phyloP scores from a whole-genome alignment of 1,139 yeast genomes.

The Ogataea hybrid region DNA sequence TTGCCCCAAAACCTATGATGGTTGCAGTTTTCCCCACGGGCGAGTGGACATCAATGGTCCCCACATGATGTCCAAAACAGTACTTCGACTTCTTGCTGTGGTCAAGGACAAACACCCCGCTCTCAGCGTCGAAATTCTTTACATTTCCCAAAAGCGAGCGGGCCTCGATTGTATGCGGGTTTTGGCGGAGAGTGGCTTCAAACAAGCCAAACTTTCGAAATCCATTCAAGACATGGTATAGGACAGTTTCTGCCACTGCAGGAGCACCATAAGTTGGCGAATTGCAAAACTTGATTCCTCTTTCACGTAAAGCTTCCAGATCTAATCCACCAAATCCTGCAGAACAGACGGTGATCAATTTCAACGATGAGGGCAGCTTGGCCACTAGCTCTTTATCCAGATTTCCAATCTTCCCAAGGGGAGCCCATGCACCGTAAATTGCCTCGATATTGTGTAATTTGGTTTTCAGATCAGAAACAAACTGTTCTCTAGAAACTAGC shows the following conservation, averaged over 20 bases:
- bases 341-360: conserved; percentile 61
- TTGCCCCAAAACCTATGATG: conserved; percentile 76
- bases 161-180: conserved; percentile 42
- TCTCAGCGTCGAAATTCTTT: conserved; percentile 33
- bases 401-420: conserved; percentile 51
- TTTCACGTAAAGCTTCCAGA: conserved; percentile 38
- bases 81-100: conserved; percentile 29
- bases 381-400: conserved; percentile 46
- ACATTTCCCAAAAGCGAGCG: conserved; percentile 41
- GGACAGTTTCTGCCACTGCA: conserved; percentile 78
- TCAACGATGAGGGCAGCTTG: conserved; percentile 48
- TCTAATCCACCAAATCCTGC: conserved; percentile 72
- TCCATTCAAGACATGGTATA: conserved; percentile 56
- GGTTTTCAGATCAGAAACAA: conserved; percentile 37
- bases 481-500: conserved; percentile 41
- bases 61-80: conserved; percentile 44
- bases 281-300: conserved; percentile 58
- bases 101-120: conserved; percentile 37
- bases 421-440: conserved; percentile 64
- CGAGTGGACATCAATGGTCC: conserved; percentile 41
- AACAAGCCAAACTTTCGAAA: conserved; percentile 60
- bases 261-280: conserved; percentile 63
- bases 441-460: conserved; percentile 46
- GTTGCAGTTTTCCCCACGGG: conserved; percentile 63
- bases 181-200: conserved; percentile 40